Percentiles rank a stretch among this genome's conserved stretches.
phyloP scores from a whole-genome alignment of 1,284 basidiomycete species.

The Pseudomicrostroma phylloplanum region DNA sequence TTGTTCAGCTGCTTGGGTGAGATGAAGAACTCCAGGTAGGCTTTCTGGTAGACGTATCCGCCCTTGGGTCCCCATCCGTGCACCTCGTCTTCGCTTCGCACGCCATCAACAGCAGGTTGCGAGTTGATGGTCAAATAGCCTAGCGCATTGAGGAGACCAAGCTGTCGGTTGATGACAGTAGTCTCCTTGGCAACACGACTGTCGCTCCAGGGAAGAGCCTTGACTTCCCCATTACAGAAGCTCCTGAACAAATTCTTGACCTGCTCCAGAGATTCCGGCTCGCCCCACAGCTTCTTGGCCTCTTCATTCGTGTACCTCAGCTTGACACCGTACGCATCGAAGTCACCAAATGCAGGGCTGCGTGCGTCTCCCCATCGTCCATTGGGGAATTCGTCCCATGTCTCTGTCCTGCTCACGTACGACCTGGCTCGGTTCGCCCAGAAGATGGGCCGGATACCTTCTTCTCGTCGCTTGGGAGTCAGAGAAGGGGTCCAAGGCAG shows the following conservation, averaged over 20 bases:
- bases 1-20: slow-evolving; percentile 66
- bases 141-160: slow-evolving; percentile 76
- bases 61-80: slow-evolving; percentile 51
- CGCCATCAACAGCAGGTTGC: slow-evolving; percentile 85
- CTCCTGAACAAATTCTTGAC: slow-evolving; percentile 50
- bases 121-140: slow-evolving; percentile 97
- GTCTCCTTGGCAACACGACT: slow-evolving; percentile 79
- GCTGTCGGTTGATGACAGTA: slow-evolving; percentile 68
- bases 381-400: slow-evolving; percentile 98
- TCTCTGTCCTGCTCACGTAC: slow-evolving; percentile 49
- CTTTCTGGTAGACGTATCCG: slow-evolving; percentile 59
- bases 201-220: slow-evolving; percentile 91
- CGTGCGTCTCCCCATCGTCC: slow-evolving; percentile 95
- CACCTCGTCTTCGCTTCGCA: slow-evolving; percentile 66
- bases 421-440: slow-evolving; percentile 49
- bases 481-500: slow-evolving; percentile 48
- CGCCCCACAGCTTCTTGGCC: slow-evolving; percentile 55
- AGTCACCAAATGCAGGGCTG: slow-evolving; percentile 92
- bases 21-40: slow-evolving; percentile 96
- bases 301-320: slow-evolving; percentile 65
- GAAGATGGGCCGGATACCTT: slow-evolving; percentile 49
- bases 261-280: slow-evolving; percentile 27
- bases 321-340: slow-evolving; percentile 75
- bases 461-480: slow-evolving; percentile 47
- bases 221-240: slow-evolving; percentile 51